Evolutionary conservation across 306 rosid species (phyloP), one percentile per base, ranked within the genome.

Genomic region (Vigna mungo): DNA sequence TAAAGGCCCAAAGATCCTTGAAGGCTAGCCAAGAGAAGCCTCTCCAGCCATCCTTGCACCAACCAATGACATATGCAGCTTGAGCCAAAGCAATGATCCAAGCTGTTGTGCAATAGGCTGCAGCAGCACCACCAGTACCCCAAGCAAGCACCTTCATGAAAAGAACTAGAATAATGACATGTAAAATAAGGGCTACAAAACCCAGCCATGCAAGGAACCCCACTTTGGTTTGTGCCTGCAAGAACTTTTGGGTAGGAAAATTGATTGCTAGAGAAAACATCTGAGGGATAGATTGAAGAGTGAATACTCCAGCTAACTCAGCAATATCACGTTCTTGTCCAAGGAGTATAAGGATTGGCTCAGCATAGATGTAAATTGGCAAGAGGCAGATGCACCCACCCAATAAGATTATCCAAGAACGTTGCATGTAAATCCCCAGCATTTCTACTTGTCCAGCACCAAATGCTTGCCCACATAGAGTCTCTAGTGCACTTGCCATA

Each of bases 401-500:
- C 0, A 67, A 48, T 13, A 92, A 77, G 68, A 96, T 92, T 81
- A 96, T 69, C 90, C 97, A 92, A 7, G 97, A 92, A 1, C 99
- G 87, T 75, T 96, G 99, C 98, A 92, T 83, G 81, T 96, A 96
- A 7, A 92, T 82, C 1, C 98, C 99, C 2, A 92, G 92, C 99
- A 96, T 96, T 11, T 86, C 96, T 55, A 92, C 90, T 85, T 96
- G 97, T 43, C 99, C 97, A 0, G 98, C 98, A 1, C 99, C 99
- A 83, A 80, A 96, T 55, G 99, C 98, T 72, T 96, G 99, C 27
- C 99, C 99, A 82, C 99, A 92, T 72, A 96, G 66, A 7, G 99
- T 92, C 89, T 96, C 99, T 3, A 96, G 79, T 66, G 99, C 99
- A 83, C 99, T 96, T 76, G 90, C 99, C 98, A 96, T 92, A 1